Conservation (phyloP, 148 eudicot species). For the Silene conica region DNA sequence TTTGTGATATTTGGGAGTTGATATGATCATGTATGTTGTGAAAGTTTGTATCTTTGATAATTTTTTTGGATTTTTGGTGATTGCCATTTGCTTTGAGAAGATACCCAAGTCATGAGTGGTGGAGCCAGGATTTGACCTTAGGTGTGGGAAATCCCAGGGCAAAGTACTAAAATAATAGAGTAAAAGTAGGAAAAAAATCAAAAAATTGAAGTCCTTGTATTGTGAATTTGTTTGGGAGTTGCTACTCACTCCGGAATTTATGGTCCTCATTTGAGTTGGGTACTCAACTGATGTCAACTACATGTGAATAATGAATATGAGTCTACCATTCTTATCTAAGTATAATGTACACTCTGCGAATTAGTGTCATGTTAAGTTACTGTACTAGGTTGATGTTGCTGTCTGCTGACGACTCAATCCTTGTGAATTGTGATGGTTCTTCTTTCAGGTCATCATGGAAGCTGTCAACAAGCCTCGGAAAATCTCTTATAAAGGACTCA, state of each 20-base stretch:
- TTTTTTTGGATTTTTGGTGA: neutral
- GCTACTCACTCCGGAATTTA: too few relatives aligned
- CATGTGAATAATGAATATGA: neutral
- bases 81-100: neutral
- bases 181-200: too few relatives aligned
- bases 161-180: too few relatives aligned
- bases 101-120: neutral
- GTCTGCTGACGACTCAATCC: neutral
- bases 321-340: neutral
- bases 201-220: too few relatives aligned
- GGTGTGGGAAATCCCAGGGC: too few relatives aligned
- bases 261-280: too few relatives aligned
- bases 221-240: too few relatives aligned
- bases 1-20: neutral
- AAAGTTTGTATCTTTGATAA: neutral
- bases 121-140: too few relatives aligned
- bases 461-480: conserved; percentile 95
- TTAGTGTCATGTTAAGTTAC: conserved; percentile 5
- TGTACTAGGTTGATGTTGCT: conserved; percentile 13
- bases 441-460: conserved; percentile 86
- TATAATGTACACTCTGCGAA: neutral
- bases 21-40: neutral
- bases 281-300: neutral
- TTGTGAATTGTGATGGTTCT: neutral
- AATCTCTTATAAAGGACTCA: conserved; percentile 83